These are phyloP conservation scores for Pelargonium australe DNA, from an alignment of 441 rosid genomes.

Conservation along the genomic window DNA sequence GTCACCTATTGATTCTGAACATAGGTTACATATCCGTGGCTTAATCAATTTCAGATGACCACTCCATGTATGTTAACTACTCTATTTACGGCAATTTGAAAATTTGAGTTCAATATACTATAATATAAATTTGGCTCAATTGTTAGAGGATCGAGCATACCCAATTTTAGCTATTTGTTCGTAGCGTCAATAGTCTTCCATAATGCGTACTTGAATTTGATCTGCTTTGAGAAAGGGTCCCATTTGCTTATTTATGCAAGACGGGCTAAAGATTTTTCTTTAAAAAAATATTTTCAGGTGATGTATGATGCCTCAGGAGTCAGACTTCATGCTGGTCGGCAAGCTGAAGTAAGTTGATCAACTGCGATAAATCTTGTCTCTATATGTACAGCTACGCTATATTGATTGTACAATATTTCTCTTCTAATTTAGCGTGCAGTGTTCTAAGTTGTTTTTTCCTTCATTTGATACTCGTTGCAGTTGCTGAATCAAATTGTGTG, in stretches of 20 bases:
- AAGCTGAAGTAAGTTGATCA: constrained; percentile 70
- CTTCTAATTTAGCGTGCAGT: background rate
- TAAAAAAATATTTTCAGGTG: constrained; percentile 39
- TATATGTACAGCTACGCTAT: background rate
- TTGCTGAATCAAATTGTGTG: constrained; percentile 93
- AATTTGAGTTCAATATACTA: background rate
- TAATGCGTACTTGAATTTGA: background rate
- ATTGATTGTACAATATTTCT: background rate
- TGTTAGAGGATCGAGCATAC: background rate
- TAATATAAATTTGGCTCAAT: background rate
- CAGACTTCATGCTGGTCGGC: constrained; percentile 96
- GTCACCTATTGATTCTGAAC: background rate
- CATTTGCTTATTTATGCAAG: background rate
- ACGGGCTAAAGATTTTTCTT: background rate
- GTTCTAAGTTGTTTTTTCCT: background rate
- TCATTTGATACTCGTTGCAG: constrained; percentile 35
- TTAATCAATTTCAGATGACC: background rate
- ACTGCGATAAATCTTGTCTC: background rate
- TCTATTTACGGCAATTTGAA: background rate
- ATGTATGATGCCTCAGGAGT: constrained; percentile 99
- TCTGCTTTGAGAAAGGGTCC: background rate
- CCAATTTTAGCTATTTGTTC: background rate
- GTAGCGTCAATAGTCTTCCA: background rate
- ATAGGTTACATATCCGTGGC: too few relatives aligned
- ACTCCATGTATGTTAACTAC: background rate